Percentiles rank a stretch among this genome's conserved stretches.
Evolutionary conservation across 352 stramenopile genomes (phyloP).

Genomic region (Phytophthora cajani): DNA sequence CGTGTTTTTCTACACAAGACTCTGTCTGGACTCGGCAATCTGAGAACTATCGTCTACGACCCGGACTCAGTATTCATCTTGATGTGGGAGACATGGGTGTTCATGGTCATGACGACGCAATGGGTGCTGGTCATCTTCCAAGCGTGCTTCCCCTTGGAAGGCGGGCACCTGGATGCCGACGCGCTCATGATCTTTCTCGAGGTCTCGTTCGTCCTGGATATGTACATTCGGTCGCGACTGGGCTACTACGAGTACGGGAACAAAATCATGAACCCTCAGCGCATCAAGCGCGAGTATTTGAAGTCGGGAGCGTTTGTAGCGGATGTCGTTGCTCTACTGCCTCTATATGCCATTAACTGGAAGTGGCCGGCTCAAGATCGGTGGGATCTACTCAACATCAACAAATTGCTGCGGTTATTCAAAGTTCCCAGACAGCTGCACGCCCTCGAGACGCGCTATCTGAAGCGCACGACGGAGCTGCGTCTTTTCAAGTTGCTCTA

Average conservation of each 20-base stretch:
- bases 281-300: conserved; percentile 3
- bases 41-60: background rate
- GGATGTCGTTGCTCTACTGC: background rate
- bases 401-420: background rate
- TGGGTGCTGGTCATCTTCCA: background rate
- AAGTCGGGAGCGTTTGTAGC: background rate
- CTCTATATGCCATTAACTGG: background rate
- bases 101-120: conserved; percentile 1
- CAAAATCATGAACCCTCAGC: background rate
- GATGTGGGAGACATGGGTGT: background rate
- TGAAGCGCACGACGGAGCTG: conserved; percentile 1
- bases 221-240: background rate
- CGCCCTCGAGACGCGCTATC: background rate
- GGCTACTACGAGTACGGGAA: conserved; percentile 7
- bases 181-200: background rate
- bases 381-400: conserved; percentile 2
- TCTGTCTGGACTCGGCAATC: background rate
- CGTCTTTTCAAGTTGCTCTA: conserved; percentile 1
- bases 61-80: background rate
- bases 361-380: background rate
- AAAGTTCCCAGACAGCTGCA: conserved; percentile 2
- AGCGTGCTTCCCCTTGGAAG: background rate
- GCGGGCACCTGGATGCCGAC: background rate
- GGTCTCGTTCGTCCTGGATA: background rate
- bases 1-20: no score